Conservation (phyloP, 306 rosid species). For the Corylus americana region DNA sequence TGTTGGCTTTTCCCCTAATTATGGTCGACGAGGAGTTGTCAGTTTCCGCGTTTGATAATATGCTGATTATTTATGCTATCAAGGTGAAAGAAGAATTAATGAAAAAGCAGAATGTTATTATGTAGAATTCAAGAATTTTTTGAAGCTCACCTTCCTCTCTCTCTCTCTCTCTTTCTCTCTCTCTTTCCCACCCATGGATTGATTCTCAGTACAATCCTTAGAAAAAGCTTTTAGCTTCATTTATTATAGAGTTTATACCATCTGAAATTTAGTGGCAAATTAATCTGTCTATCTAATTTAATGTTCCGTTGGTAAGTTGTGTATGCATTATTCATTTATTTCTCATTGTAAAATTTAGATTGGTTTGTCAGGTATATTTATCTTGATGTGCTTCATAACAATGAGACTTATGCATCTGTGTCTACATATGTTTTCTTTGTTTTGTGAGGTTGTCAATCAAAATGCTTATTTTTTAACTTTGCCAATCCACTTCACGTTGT, state of each 20-base stretch:
- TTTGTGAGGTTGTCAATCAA: too few species aligned
- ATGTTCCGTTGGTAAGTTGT: neutral
- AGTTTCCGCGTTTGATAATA: neutral
- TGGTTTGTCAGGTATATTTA: neutral
- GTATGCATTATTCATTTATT: neutral
- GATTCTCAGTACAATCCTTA: too few species aligned
- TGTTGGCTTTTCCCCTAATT: neutral
- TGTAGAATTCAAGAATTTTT: neutral
- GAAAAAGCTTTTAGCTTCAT: neutral
- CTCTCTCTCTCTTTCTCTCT: too few species aligned
- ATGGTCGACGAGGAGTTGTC: neutral
- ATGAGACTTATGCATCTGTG: neutral
- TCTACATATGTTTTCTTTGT: neutral
- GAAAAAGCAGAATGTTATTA: neutral
- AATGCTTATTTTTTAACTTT: too few species aligned
- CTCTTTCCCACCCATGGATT: too few species aligned
- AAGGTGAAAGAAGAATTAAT: neutral
- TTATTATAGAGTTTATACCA: neutral
- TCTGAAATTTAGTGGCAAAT: neutral
- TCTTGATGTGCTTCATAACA: neutral
- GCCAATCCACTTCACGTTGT: neutral
- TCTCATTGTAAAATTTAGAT: neutral
- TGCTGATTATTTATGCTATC: neutral
- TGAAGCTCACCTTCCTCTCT: neutral
- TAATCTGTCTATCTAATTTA: neutral